Percentiles rank a stretch among this genome's conserved stretches.
Conservation (phyloP, 2,329 filamentous ascomycete genomes). For the Aciculosporium take region DNA sequence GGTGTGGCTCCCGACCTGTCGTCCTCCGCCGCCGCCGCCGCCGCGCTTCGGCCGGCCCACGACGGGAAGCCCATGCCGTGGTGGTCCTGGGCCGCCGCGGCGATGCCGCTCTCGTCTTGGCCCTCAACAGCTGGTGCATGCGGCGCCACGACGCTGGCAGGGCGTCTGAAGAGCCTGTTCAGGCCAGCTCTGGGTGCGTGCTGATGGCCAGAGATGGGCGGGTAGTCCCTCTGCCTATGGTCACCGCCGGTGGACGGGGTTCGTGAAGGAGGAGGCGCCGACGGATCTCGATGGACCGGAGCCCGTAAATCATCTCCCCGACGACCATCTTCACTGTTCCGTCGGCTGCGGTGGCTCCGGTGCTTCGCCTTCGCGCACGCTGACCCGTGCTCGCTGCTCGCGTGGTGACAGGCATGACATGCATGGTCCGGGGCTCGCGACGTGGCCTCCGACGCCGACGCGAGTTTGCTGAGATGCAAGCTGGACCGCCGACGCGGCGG, state of each 20-base stretch:
- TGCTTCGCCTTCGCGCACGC: conserved; percentile 13
- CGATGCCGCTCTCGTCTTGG: conserved; percentile 2
- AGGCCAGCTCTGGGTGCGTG: conserved; percentile 30
- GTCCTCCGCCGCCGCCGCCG: conserved; percentile 22
- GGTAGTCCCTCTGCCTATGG: conserved; percentile 30
- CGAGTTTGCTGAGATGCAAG: conserved; percentile 30
- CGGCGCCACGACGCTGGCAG: conserved; percentile 22
- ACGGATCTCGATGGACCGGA: conserved; percentile 13
- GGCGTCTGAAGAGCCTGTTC: conserved; percentile 37
- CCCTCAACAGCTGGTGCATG: neutral
- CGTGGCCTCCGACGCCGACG: conserved; percentile 11
- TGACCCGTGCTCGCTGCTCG: conserved; percentile 1
- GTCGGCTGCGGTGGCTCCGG: conserved; percentile 8
- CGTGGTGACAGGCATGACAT: too few species aligned
- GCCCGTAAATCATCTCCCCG: conserved; percentile 13
- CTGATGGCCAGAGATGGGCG: conserved; percentile 33
- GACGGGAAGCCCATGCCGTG: conserved; percentile 24
- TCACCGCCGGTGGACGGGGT: conserved; percentile 12
- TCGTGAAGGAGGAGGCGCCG: conserved; percentile 3
- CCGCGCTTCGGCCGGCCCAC: conserved; percentile 22
- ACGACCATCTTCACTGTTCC: conserved; percentile 19
- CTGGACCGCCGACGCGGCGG: conserved; percentile 40
- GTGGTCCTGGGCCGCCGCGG: conserved; percentile 11
- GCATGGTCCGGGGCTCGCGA: conserved; percentile 8
- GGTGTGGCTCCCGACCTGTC: conserved; percentile 37